Evolutionary conservation across 768 basidiomycete genomes (phyloP).

Genomic region (Suillus subalutaceus): DNA sequence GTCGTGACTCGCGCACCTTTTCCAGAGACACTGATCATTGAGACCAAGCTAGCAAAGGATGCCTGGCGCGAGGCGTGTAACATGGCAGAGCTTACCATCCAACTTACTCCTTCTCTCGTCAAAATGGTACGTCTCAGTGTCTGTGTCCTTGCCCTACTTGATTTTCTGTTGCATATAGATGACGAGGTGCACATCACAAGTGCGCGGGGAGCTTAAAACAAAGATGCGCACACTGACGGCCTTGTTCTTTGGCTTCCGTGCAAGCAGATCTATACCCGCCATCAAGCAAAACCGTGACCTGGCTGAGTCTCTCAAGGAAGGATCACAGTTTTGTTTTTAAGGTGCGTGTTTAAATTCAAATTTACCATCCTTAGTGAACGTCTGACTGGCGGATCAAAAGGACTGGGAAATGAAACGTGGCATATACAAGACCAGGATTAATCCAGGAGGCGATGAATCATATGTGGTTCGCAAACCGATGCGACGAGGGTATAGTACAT

Average conservation of each 20-base stretch:
- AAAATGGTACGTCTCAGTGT: background rate
- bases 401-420: slow-evolving; percentile 17
- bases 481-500: slow-evolving; percentile 28
- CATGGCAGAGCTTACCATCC: slow-evolving; percentile 1
- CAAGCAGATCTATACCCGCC: background rate
- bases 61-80: background rate
- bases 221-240: background rate
- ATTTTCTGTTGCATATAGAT: background rate
- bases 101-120: background rate
- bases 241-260: background rate
- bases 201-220: background rate
- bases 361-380: background rate
- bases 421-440: slow-evolving; percentile 27
- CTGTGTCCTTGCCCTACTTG: background rate
- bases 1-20: background rate
- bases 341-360: slow-evolving; percentile 8
- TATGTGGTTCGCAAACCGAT: slow-evolving; percentile 30
- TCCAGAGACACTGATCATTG: background rate
- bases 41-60: background rate
- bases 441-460: slow-evolving; percentile 27
- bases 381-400: background rate
- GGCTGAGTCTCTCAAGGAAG: slow-evolving; percentile 12
- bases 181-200: background rate
- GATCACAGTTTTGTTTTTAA: slow-evolving; percentile 9
- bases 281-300: background rate